Evolutionary conservation across 2,329 filamentous ascomycete species (phyloP), one percentile per base, ranked within the genome.

Genomic region (Reticulascus tulasneorum): DNA sequence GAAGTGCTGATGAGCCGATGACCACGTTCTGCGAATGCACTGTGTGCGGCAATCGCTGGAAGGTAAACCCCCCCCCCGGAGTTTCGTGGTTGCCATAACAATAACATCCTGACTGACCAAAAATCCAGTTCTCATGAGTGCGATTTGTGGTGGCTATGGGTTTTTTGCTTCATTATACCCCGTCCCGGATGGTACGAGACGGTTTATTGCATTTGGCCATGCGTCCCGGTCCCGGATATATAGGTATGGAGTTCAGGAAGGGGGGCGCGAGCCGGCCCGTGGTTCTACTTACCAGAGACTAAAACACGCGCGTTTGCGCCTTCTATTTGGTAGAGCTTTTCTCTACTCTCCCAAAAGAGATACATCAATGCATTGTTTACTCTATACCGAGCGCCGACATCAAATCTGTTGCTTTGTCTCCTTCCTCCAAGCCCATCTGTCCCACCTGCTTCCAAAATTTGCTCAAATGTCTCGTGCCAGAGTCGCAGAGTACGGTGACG

Each of bases 1-100:
- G 93, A 47, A 86, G 80, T 67, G 93, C 93, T 48, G 93, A 98
- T 76, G 93, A 97, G 67, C 91, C 91, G 48, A 85, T 85, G 81
- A 85, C 81, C 44, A 85, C 81, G 23, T 85, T 85, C 60, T 85
- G 81, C 64, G 79, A 83, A 57, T 85, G 81, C 55, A 79, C 77
- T 55, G 70, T 77, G 46, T 85, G 81, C 53, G 81, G 81, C 30
- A 73, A 85, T 55, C 73, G 80, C 37, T 85, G 81, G 81, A 85
- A 85, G 76, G 80, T 82, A 66, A 58, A 72, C 53, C 13, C 25
- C 17, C 20, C 17, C 23, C 19, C 10, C n/a, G 35, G 46, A 40
- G 35, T 48, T 43, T 49, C 23, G 33, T 38, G 23, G 20, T 15
- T n/a, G 32, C 15, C 22, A 29, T 9, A 13, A 37, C 24, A 30